A percentile compares a stretch with the other conserved stretches of the same genome.
These are phyloP conservation scores for Sugiyamaella boreocaroliniensis DNA, from an alignment of 805 yeast genomes.

Conservation along the genomic window DNA sequence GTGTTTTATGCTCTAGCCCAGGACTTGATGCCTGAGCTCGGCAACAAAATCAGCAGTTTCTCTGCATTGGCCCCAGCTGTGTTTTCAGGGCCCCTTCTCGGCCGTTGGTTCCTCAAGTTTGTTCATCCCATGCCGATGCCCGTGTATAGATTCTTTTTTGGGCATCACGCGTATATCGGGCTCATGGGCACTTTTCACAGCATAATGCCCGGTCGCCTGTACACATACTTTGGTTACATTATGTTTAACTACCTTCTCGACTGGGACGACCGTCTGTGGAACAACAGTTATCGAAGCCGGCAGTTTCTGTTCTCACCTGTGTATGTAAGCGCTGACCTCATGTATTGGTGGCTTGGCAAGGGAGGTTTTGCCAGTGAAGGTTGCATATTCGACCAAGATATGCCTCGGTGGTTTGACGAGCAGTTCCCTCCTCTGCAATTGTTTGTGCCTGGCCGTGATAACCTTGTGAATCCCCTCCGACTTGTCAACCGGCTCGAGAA, in stretches of 20 bases:
- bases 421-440: slow-evolving; percentile 55
- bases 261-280: slow-evolving; percentile 81
- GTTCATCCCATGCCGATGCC: slow-evolving; percentile 22
- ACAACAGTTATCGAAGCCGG: slow-evolving; percentile 54
- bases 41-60: slow-evolving; percentile 56
- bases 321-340: slow-evolving; percentile 67
- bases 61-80: slow-evolving; percentile 87
- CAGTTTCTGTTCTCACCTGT: slow-evolving; percentile 85
- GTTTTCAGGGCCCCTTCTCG: slow-evolving; percentile 72
- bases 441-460: slow-evolving; percentile 67
- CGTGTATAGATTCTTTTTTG: slow-evolving; percentile 46
- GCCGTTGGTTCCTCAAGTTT: slow-evolving; percentile 36
- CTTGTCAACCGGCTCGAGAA: slow-evolving; percentile 57
- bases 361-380: slow-evolving; percentile 45
- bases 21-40: slow-evolving; percentile 38
- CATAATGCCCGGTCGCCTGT: slow-evolving; percentile 44
- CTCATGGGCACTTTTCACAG: slow-evolving; percentile 56
- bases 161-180: slow-evolving; percentile 72
- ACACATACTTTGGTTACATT: slow-evolving; percentile 60
- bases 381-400: slow-evolving; percentile 48
- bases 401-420: slow-evolving; percentile 33
- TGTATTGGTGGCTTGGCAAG: slow-evolving; percentile 86
- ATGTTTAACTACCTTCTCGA: slow-evolving; percentile 84
- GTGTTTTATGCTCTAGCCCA: slow-evolving; percentile 60
- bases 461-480: slow-evolving; percentile 67